These are phyloP conservation scores for Penicillium cosmopolitanum DNA, from an alignment of 495 filamentous ascomycete genomes.

Conservation along the genomic window DNA sequence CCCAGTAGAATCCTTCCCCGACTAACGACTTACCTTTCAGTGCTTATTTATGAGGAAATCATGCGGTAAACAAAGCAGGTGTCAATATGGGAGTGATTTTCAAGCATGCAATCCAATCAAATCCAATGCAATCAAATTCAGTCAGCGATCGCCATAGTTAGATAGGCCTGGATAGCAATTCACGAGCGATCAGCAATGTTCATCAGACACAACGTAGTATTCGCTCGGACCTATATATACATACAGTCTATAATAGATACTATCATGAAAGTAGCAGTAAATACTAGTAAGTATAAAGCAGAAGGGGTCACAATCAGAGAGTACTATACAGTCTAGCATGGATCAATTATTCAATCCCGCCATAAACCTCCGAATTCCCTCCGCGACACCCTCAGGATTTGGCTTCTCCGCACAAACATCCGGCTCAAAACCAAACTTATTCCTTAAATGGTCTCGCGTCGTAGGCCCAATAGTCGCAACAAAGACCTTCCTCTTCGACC, in stretches of 20 bases:
- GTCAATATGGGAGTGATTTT: constrained; percentile 10
- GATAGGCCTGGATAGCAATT: constrained; percentile 7
- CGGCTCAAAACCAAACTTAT: constrained; percentile 69
- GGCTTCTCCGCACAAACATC: constrained; percentile 84
- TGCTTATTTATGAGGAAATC: constrained; percentile 96
- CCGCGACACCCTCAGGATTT: constrained; percentile 79
- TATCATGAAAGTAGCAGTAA: not conserved
- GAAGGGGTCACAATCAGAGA: no score
- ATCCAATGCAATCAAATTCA: constrained; percentile 12
- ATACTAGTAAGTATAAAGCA: not conserved
- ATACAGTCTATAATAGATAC: not conserved
- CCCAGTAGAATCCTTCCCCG: not conserved
- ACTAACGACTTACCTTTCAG: constrained; percentile 38
- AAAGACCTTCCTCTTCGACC: constrained; percentile 46
- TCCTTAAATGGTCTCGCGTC: constrained; percentile 73
- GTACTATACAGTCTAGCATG: no score
- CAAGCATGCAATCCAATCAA: constrained; percentile 20
- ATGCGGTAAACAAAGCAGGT: constrained; percentile 72
- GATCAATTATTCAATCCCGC: not conserved
- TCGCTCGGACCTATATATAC: not conserved
- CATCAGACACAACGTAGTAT: not conserved
- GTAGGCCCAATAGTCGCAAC: constrained; percentile 94
- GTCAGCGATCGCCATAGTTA: constrained; percentile 1
- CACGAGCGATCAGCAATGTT: constrained; percentile 1
- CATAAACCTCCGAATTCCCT: constrained; percentile 65